Percentiles rank a stretch among this genome's conserved stretches.
These are phyloP conservation scores for Skeletonema tropicum DNA, from an alignment of 108 stramenopile genomes.

Conservation along the genomic window DNA sequence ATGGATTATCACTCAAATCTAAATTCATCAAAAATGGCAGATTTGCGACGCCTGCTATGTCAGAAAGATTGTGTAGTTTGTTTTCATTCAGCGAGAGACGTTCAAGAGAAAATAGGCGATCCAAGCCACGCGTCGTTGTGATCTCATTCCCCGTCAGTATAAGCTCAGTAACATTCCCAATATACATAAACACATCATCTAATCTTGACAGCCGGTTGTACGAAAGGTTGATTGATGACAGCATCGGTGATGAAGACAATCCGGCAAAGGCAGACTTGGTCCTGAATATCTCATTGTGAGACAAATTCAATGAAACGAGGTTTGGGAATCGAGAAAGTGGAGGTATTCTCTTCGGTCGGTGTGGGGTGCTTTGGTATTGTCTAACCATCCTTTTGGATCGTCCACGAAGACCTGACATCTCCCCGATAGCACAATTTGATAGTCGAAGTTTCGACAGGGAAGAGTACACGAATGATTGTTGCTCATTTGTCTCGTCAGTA, in stretches of 20 bases:
- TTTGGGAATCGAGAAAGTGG: slow-evolving; percentile 52
- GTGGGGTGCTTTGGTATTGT: background rate
- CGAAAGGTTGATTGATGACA: slow-evolving; percentile 68
- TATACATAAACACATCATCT: slow-evolving; percentile 46
- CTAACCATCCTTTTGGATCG: slow-evolving; percentile 4
- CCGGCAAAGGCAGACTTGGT: slow-evolving; percentile 62
- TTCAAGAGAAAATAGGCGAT: slow-evolving; percentile 71
- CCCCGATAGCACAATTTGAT: slow-evolving; percentile 63
- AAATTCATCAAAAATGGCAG: slow-evolving; percentile 72
- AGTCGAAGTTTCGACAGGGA: slow-evolving; percentile 65
- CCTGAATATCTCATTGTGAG: slow-evolving; percentile 70
- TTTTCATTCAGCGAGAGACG: slow-evolving; percentile 68
- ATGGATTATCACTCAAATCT: slow-evolving; percentile 64
- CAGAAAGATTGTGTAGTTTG: slow-evolving; percentile 55
- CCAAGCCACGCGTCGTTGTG: slow-evolving; percentile 55
- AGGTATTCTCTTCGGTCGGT: slow-evolving; percentile 15
- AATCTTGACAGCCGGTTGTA: slow-evolving; percentile 62
- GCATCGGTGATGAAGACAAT: slow-evolving; percentile 43
- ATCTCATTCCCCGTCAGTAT: slow-evolving; percentile 70
- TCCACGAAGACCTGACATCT: slow-evolving; percentile 53
- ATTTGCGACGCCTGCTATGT: slow-evolving; percentile 61
- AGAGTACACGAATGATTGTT: slow-evolving; percentile 21
- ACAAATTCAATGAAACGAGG: slow-evolving; percentile 63
- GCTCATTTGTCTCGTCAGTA: background rate
- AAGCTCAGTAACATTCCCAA: slow-evolving; percentile 73